phyloP scores from a whole-genome alignment of 2,329 filamentous ascomycete species.

The Trichoderma citrinoviride region DNA sequence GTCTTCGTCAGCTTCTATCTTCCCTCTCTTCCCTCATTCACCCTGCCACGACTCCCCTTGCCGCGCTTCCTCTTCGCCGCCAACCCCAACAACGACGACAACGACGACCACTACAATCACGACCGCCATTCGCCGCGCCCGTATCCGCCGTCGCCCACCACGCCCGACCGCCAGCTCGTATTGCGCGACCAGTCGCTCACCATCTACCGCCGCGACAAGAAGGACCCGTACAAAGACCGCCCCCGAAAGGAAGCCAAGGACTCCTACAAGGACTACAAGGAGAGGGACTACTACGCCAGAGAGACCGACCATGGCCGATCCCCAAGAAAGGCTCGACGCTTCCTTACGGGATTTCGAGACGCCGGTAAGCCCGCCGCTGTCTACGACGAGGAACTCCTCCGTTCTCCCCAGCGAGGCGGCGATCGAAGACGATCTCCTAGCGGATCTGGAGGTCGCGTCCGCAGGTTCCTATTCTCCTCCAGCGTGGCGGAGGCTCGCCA shows the following conservation, averaged over 20 bases:
- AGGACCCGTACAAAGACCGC: conserved; percentile 4
- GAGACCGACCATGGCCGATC: conserved; percentile 34
- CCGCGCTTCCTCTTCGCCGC: conserved; percentile 26
- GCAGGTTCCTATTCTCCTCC: conserved; percentile 59
- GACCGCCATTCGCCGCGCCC: conserved; percentile 15
- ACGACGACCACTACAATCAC: no score
- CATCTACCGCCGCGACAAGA: conserved; percentile 32
- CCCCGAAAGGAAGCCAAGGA: conserved; percentile 17
- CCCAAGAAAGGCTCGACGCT: conserved; percentile 45
- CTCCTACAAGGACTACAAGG: conserved; percentile 16
- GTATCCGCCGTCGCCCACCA: conserved; percentile 25
- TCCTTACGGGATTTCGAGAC: conserved; percentile 56
- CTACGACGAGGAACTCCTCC: conserved; percentile 33
- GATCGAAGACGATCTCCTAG: conserved; percentile 38
- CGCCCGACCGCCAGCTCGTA: conserved; percentile 30
- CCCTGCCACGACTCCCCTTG: conserved; percentile 38
- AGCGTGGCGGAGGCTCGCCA: conserved; percentile 59
- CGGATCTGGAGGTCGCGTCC: conserved; percentile 48
- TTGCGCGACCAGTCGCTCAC: conserved; percentile 36
- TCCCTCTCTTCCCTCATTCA: conserved; percentile 34
- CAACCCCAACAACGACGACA: not conserved
- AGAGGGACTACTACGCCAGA: conserved; percentile 9
- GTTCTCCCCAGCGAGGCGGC: conserved; percentile 37
- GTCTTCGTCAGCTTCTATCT: conserved; percentile 52
- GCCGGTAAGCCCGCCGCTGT: conserved; percentile 40